Conservation (phyloP, 1,139 yeast genomes). For the Pichia sp. region DNA sequence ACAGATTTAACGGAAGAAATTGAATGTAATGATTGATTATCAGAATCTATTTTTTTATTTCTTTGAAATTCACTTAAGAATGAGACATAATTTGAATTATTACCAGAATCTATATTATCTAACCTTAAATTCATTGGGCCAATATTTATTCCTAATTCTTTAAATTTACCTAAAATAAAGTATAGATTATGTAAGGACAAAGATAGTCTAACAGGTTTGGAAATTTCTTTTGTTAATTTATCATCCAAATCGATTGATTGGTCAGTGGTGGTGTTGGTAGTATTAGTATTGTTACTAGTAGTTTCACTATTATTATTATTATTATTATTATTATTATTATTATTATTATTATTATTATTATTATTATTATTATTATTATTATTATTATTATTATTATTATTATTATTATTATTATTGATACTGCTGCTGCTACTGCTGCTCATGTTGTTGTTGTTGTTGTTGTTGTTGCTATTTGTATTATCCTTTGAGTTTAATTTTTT, state of each 20-base stretch:
- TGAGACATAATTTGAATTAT: constrained; percentile 36
- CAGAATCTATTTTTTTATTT: constrained; percentile 42
- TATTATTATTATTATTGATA: no score
- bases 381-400: no score
- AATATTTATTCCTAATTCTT: constrained; percentile 47
- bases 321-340: no score
- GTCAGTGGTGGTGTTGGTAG: background rate
- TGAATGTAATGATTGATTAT: constrained; percentile 55
- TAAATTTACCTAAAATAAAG: constrained; percentile 52
- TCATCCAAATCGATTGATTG: constrained; percentile 11
- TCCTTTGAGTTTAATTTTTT: constrained; percentile 24
- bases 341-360: no score
- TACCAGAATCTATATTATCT: constrained; percentile 54
- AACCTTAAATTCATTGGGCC: constrained; percentile 58
- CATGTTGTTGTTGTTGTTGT: constrained; percentile 36
- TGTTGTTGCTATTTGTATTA: constrained; percentile 8
- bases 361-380: no score
- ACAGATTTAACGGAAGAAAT: constrained; percentile 57
- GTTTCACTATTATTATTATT: constrained; percentile 17
- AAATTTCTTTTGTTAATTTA: constrained; percentile 9
- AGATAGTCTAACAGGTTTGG: constrained; percentile 46
- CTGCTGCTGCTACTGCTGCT: no score
- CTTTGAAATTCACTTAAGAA: constrained; percentile 42
- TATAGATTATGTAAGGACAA: constrained; percentile 60
- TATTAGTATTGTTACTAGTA: constrained; percentile 23